Evolutionary conservation across 2,329 filamentous ascomycete species (phyloP).

Genomic region (Lecanicillium sp.): DNA sequence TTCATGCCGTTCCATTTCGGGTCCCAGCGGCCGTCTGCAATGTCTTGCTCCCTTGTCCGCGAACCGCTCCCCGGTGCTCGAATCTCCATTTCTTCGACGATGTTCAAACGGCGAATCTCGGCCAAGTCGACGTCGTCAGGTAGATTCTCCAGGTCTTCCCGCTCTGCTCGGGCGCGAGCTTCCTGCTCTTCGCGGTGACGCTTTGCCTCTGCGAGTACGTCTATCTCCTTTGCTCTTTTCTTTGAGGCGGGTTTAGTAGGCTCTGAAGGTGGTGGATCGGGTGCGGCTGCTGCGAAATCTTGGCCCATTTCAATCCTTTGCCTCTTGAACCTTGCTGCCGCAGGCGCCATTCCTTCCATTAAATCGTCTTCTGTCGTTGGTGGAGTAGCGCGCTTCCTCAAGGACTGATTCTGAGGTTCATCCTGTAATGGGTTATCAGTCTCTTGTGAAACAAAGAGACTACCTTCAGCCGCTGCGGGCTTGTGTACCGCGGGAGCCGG

Average conservation of each 20-base stretch:
- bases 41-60: slow-evolving; percentile 37
- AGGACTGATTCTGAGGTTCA: slow-evolving; percentile 20
- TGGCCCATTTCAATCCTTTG: slow-evolving; percentile 56
- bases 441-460: slow-evolving; percentile 51
- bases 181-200: slow-evolving; percentile 57
- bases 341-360: slow-evolving; percentile 67
- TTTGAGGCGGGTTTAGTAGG: slow-evolving; percentile 28
- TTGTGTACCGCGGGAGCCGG: slow-evolving; percentile 6
- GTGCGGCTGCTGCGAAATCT: slow-evolving; percentile 27
- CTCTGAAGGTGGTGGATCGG: slow-evolving; percentile 12
- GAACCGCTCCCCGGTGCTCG: slow-evolving; percentile 23
- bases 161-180: slow-evolving; percentile 47
- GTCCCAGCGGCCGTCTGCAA: slow-evolving; percentile 62
- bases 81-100: slow-evolving; percentile 70
- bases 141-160: slow-evolving; percentile 41
- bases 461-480: slow-evolving; percentile 27
- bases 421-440: slow-evolving; percentile 15
- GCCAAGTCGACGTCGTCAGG: slow-evolving; percentile 61
- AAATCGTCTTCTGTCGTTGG: slow-evolving; percentile 42
- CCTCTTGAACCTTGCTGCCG: slow-evolving; percentile 70
- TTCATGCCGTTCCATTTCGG: slow-evolving; percentile 86
- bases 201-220: slow-evolving; percentile 60
- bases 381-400: slow-evolving; percentile 36
- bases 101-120: slow-evolving; percentile 63
- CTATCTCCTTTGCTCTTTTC: slow-evolving; percentile 50